phyloP scores from a whole-genome alignment of 1,284 basidiomycete species.

The Apiotrichum siamense region DNA sequence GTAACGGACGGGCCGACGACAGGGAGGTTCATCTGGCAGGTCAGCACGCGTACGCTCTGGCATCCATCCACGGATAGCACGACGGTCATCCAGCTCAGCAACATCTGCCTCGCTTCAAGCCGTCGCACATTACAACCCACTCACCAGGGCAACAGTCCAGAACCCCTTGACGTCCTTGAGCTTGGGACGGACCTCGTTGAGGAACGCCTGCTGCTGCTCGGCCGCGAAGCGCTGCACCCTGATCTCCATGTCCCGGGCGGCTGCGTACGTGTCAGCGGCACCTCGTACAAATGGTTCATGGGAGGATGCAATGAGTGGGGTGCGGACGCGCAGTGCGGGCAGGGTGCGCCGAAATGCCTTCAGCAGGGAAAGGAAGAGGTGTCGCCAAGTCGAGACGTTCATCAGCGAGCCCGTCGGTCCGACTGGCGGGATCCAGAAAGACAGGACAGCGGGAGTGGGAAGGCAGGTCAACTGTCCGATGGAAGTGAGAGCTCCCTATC shows the following conservation, averaged over 20 bases:
- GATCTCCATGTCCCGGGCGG: conserved; percentile 30
- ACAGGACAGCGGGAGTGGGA: too few relatives aligned
- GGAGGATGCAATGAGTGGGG: too few relatives aligned
- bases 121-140: too few relatives aligned
- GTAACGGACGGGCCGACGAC: conserved; percentile 21
- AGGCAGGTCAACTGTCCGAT: too few relatives aligned
- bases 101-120: neutral
- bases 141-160: conserved; percentile 36
- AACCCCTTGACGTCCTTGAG: conserved; percentile 37
- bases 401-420: too few relatives aligned
- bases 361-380: too few relatives aligned
- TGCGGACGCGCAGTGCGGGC: too few relatives aligned
- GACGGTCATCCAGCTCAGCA: neutral
- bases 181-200: conserved; percentile 24
- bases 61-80: neutral
- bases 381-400: too few relatives aligned
- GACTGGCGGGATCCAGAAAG: too few relatives aligned
- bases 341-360: too few relatives aligned
- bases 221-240: conserved; percentile 21
- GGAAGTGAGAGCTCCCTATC: too few relatives aligned
- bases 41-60: neutral
- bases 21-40: conserved; percentile 25
- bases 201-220: conserved; percentile 26
- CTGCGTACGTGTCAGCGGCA: conserved; percentile 14
- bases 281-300: too few relatives aligned